These are phyloP conservation scores for Apophysomyces elegans DNA, from an alignment of 371 early-diverging fungal species.

Conservation along the genomic window DNA sequence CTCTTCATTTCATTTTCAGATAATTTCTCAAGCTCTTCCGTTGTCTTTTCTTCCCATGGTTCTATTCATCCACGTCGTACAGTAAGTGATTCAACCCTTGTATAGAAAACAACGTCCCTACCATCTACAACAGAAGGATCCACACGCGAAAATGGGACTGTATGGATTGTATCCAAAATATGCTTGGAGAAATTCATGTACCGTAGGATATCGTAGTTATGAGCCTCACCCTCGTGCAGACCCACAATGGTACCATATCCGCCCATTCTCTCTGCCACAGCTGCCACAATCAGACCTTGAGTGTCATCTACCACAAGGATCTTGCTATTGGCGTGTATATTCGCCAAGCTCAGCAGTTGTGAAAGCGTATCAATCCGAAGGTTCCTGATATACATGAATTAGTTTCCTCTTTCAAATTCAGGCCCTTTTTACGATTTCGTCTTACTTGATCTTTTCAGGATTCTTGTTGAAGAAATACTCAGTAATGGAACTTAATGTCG, in stretches of 20 bases:
- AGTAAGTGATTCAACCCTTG: background rate
- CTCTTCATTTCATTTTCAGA: constrained; percentile 28
- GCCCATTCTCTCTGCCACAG: constrained; percentile 85
- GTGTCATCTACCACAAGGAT: constrained; percentile 80
- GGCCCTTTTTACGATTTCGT: background rate
- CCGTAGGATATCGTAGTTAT: constrained; percentile 77
- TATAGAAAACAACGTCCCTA: constrained; percentile 19
- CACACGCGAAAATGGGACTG: constrained; percentile 72
- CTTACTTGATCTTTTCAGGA: constrained; percentile 79
- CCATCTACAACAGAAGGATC: constrained; percentile 59
- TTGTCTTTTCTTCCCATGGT: constrained; percentile 35
- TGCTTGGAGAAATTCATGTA: constrained; percentile 78
- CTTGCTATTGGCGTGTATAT: constrained; percentile 70
- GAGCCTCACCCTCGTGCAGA: constrained; percentile 77
- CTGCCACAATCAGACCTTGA: constrained; percentile 40
- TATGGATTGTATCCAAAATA: constrained; percentile 57
- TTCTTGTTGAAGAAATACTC: constrained; percentile 81
- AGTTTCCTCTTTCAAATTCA: background rate
- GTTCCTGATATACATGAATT: constrained; percentile 48
- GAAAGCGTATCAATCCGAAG: constrained; percentile 91
- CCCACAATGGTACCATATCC: constrained; percentile 71
- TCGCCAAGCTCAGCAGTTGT: constrained; percentile 83
- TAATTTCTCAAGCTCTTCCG: constrained; percentile 37
- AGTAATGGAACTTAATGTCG: constrained; percentile 78
- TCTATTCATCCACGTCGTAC: constrained; percentile 23